A percentile compares a stretch with the other conserved stretches of the same genome.
phyloP scores from a whole-genome alignment of 805 yeast genomes.

The Starmerella bombicola region DNA sequence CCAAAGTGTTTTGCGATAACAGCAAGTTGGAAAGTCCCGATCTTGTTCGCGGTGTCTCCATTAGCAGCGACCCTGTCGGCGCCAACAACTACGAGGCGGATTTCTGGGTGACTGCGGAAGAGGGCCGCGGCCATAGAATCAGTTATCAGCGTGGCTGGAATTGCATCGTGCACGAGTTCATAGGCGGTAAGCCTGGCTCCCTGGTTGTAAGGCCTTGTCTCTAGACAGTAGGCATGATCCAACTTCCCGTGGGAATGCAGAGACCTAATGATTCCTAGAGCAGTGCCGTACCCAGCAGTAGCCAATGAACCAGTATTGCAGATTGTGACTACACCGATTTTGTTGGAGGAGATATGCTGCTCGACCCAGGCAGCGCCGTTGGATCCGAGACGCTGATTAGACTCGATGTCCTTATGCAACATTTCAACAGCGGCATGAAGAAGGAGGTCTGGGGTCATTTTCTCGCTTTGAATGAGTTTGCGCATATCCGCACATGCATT shows the following conservation, averaged over 20 bases:
- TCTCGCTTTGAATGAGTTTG: slow-evolving; percentile 22
- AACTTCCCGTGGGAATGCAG: slow-evolving; percentile 41
- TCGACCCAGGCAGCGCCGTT: slow-evolving; percentile 65
- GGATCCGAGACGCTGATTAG: slow-evolving; percentile 65
- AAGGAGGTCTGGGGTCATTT: slow-evolving; percentile 22
- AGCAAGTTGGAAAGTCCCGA: slow-evolving; percentile 86
- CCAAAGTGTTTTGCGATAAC: slow-evolving; percentile 53
- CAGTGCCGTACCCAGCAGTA: slow-evolving; percentile 96
- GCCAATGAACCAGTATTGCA: slow-evolving; percentile 96
- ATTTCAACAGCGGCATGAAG: slow-evolving; percentile 35
- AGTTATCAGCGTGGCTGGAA: slow-evolving; percentile 79
- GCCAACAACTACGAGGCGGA: slow-evolving; percentile 81
- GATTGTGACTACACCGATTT: slow-evolving; percentile 74
- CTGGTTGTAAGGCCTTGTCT: slow-evolving; percentile 93
- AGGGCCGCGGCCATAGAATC: slow-evolving; percentile 86
- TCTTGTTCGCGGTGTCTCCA: slow-evolving; percentile 94
- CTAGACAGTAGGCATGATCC: slow-evolving; percentile 71
- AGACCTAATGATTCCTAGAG: slow-evolving; percentile 80
- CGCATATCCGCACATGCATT: slow-evolving; percentile 54
- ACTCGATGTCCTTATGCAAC: slow-evolving; percentile 64
- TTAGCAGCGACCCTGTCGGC: slow-evolving; percentile 88
- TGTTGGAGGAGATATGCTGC: slow-evolving; percentile 34
- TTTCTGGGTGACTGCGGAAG: slow-evolving; percentile 47
- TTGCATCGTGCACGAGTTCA: slow-evolving; percentile 71
- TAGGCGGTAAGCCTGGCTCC: slow-evolving; percentile 89